A percentile compares a stretch with the other conserved stretches of the same genome.
Evolutionary conservation across 148 eudicot species (phyloP).

Genomic region (Persicaria maculosa): DNA sequence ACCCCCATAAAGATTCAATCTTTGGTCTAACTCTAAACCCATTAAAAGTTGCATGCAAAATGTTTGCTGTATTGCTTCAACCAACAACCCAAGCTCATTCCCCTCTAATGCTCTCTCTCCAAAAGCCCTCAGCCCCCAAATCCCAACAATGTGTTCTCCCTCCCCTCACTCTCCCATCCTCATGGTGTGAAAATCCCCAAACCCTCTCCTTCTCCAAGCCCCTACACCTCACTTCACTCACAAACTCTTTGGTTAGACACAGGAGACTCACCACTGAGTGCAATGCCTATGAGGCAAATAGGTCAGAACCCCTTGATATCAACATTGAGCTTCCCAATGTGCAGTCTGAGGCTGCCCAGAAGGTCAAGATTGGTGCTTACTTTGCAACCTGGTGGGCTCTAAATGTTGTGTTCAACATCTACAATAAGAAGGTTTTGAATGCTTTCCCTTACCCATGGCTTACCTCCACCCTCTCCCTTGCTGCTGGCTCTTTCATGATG

Average conservation of each 20-base stretch:
- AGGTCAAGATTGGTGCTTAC: slow-evolving; percentile 35
- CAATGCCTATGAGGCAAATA: slow-evolving; percentile 14
- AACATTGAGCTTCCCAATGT: slow-evolving; percentile 11
- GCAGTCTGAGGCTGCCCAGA: slow-evolving; percentile 24
- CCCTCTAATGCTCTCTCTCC: slow-evolving; percentile 7
- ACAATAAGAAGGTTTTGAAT: slow-evolving; percentile 48
- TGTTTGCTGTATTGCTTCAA: slow-evolving; percentile 10
- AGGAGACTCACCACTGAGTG: slow-evolving; percentile 12
- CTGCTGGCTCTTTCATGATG: slow-evolving; percentile 44
- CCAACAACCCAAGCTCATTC: slow-evolving; percentile 6
- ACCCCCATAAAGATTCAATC: background rate
- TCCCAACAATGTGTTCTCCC: background rate
- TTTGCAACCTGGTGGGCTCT: slow-evolving; percentile 47
- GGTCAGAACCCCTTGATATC: slow-evolving; percentile 13
- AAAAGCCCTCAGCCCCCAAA: background rate
- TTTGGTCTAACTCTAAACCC: background rate
- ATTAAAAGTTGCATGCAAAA: slow-evolving; percentile 2
- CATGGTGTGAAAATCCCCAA: background rate
- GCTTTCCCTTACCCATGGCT: slow-evolving; percentile 55
- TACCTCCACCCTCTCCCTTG: slow-evolving; percentile 45
- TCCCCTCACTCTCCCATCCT: background rate
- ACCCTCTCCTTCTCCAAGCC: background rate
- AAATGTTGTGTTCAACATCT: slow-evolving; percentile 39
- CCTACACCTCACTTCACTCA: slow-evolving; percentile 1
- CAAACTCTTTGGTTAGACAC: slow-evolving; percentile 4